Conservation (phyloP, 805 yeast genomes). For the Cephaloascus albidus region DNA sequence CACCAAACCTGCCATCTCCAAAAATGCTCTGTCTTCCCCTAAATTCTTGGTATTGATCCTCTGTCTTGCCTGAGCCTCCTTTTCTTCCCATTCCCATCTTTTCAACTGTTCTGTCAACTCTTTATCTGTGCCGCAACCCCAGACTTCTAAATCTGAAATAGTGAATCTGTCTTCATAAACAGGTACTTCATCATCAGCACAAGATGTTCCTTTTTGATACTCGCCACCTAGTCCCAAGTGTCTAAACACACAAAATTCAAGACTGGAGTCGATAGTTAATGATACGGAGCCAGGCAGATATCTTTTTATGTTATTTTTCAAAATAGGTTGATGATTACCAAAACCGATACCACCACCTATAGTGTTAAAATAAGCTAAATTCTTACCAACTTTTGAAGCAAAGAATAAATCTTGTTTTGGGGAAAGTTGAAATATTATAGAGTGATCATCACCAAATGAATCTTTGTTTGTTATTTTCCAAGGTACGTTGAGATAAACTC, state of each 20-base stretch:
- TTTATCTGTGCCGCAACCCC: constrained; percentile 82
- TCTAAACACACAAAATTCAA: constrained; percentile 78
- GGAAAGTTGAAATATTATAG: constrained; percentile 54
- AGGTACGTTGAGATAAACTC: constrained; percentile 56
- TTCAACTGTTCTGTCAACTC: constrained; percentile 70
- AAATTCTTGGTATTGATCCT: constrained; percentile 53
- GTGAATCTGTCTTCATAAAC: constrained; percentile 62
- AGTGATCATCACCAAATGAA: constrained; percentile 55
- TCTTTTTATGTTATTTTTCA: constrained; percentile 33
- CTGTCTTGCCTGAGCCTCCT: constrained; percentile 74
- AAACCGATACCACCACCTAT: constrained; percentile 77
- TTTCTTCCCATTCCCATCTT: constrained; percentile 87
- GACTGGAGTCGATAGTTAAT: constrained; percentile 62
- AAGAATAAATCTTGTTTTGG: constrained; percentile 56
- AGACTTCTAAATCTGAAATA: constrained; percentile 74
- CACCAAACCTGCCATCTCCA: constrained; percentile 72
- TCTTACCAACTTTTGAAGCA: constrained; percentile 20
- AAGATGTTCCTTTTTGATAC: constrained; percentile 23
- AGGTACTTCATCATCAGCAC: constrained; percentile 12
- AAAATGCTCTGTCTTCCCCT: constrained; percentile 76
- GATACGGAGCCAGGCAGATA: constrained; percentile 72
- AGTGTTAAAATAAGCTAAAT: constrained; percentile 57
- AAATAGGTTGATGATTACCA: constrained; percentile 59
- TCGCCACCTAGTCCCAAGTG: constrained; percentile 52
- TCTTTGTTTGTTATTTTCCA: constrained; percentile 72